Evolutionary conservation across 139 green algal species (phyloP), one percentile per base, ranked within the genome.

Genomic region (Chlorella sp.): DNA sequence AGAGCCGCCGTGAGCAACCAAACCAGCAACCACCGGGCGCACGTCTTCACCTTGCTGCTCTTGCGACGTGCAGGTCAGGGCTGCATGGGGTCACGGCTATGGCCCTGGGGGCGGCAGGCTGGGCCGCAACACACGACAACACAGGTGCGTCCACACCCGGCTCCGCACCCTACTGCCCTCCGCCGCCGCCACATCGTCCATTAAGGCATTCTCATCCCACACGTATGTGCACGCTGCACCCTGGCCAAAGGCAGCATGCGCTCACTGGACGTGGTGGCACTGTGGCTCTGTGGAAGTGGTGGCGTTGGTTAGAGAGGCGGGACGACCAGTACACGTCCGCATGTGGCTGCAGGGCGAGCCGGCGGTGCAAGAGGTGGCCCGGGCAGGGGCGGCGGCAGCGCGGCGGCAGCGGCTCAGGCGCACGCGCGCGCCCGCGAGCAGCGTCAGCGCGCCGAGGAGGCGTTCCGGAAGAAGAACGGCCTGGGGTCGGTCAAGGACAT

Each of bases 11-110:
- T n/a, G n/a, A n/a, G n/a, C n/a, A n/a, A n/a, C n/a, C n/a, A n/a
- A n/a, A n/a, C n/a, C n/a, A n/a, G n/a, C n/a, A n/a, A n/a, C n/a
- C n/a, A n/a, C n/a, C n/a, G n/a, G n/a, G n/a, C n/a, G n/a, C n/a
- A n/a, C n/a, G n/a, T n/a, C n/a, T n/a, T n/a, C n/a, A n/a, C n/a
- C n/a, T n/a, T n/a, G n/a, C n/a, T n/a, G n/a, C n/a, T n/a, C n/a
- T n/a, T n/a, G n/a, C n/a, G n/a, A n/a, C n/a, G n/a, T 70, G 64
- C 64, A 70, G 64, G 6, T n/a, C 64, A 29, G 64, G 64, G 17
- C 31, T 70, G 32, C 31, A 70, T 31, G 64, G 50, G 5, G 33
- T 70, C 32, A 27, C 64, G 2, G 64, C 32, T 5, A 70, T 70
- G 64, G 64, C 64, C 32, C 24, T 70, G 32, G 64, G 64, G 32